phyloP scores from a whole-genome alignment of 1,139 yeast genomes.

The Scheffersomyces titani region DNA sequence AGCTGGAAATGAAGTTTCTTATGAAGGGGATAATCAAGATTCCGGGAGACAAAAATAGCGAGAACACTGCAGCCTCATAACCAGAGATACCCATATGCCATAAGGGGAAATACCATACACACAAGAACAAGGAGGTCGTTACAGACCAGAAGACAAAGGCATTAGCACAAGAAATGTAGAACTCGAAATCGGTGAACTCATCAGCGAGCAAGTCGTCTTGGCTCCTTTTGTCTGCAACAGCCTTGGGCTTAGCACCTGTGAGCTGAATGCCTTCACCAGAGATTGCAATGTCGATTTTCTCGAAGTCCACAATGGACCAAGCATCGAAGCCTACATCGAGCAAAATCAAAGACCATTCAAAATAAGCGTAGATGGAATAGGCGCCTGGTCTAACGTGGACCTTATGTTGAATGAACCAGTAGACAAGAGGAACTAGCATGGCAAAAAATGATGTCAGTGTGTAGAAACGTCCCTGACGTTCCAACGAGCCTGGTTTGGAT shows the following conservation, averaged over 20 bases:
- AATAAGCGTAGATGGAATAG: constrained; percentile 88
- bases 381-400: constrained; percentile 91
- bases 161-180: constrained; percentile 51
- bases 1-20: constrained; percentile 34
- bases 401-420: constrained; percentile 91
- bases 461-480: constrained; percentile 52
- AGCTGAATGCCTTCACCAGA: constrained; percentile 20
- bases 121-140: constrained; percentile 73
- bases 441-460: constrained; percentile 67
- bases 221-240: background rate
- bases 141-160: constrained; percentile 84
- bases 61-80: constrained; percentile 69
- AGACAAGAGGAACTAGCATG: constrained; percentile 75
- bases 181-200: constrained; percentile 39
- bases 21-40: constrained; percentile 58
- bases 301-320: constrained; percentile 72
- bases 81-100: constrained; percentile 99
- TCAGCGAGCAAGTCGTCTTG: constrained; percentile 9
- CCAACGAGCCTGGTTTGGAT: constrained; percentile 50
- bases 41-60: constrained; percentile 59
- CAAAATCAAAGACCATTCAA: constrained; percentile 87
- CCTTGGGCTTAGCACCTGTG: constrained; percentile 1
- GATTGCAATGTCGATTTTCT: constrained; percentile 49
- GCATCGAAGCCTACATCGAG: constrained; percentile 86
- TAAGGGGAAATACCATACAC: constrained; percentile 95